Evolutionary conservation across 1,139 yeast species (phyloP), one percentile per base, ranked within the genome.

Genomic region (Blastobotrys petasosporus): DNA sequence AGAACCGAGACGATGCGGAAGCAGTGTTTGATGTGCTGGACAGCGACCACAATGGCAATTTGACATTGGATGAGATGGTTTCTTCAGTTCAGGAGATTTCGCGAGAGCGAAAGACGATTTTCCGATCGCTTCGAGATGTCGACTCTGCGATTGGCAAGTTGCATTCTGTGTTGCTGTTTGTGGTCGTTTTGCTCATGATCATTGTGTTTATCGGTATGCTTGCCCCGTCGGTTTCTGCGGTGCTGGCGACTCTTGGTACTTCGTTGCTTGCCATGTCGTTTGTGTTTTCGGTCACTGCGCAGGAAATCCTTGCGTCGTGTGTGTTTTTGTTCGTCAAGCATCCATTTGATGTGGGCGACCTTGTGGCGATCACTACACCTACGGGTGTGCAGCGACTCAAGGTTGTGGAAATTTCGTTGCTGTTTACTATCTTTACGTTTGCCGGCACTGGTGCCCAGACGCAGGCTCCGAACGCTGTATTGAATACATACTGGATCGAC

Each of bases 341-440:
- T 47, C 74, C 74, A 2, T 55, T 61, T 46, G 74, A 69, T 49
- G 67, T 68, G n/a, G 73, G 73, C 16, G 74, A 69, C 42, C 54
- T 67, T 39, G 67, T 68, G 11, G 58, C 57, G 41, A 62, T 68
- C 40, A 45, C 54, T 17, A 43, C 51, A 15, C 56, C 54, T 16
- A 49, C 54, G 6, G 49, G 48, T 10, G 42, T 41, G 23, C 29
- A 42, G 32, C 41, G 42, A 29, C 58, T 67, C 59, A 48, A 51
- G 3, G 73, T 66, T 23, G 51, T 54, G 9, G 67, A 68, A 40
- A 54, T 69, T 41, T 63, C 70, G 12, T 60, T 69, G 20, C 56
- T 68, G 46, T 68, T 62, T 48, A 65, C 73, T 0, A 68, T 64
- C 12, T 67, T 69, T 50, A 53, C 51, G 15, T 59, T 62, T 32